Evolutionary conservation across 1,284 basidiomycete genomes (phyloP), one percentile per base, ranked within the genome.

Genomic region (Cutaneotrichosporon spelunceum): DNA sequence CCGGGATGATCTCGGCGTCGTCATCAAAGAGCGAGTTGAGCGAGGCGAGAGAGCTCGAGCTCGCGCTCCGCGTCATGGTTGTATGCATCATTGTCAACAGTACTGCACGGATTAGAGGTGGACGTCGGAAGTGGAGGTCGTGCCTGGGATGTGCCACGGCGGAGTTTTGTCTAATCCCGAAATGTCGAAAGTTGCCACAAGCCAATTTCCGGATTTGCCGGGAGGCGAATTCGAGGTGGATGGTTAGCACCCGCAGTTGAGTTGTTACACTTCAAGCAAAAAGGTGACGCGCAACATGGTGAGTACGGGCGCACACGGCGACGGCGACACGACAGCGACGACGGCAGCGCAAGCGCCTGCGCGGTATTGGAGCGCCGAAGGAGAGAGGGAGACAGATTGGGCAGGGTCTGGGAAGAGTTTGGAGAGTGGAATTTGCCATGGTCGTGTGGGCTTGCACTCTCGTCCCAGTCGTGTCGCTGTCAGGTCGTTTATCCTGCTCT

Each of bases 221-320:
- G 16, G 14, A 11, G 45, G 45, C 45, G 23, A 27, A 24, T 48
- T 48, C 23, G 45, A 24, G 7, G 26, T 50, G 24, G 21, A 50
- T 26, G 23, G 14, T 27, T 30, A n/a, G 19, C 11, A 10, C 27
- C 8, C 14, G 14, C 4, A 29, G 16, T 30, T 50, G 34, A 19
- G 42, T 57, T 62, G 66, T 50, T 68, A 66, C 68, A 68, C 56
- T 59, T 59, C 62, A 58, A 63, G 62, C 14, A 67, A 66, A 66
- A 65, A 67, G 55, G 61, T 62, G 61, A 70, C 68, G 70, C 68
- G 70, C 70, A 73, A 50, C 69, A 73, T 73, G 72, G 72, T 73
- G 68, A 73, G 72, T 72, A 30, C 39, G 50, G 42, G 29, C 56
- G 19, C 16, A 13, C 36, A 29, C 42, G 16, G 48, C 55, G 56